These are phyloP conservation scores for Kockiozyma suomiensis DNA, from an alignment of 805 yeast species.

Conservation along the genomic window DNA sequence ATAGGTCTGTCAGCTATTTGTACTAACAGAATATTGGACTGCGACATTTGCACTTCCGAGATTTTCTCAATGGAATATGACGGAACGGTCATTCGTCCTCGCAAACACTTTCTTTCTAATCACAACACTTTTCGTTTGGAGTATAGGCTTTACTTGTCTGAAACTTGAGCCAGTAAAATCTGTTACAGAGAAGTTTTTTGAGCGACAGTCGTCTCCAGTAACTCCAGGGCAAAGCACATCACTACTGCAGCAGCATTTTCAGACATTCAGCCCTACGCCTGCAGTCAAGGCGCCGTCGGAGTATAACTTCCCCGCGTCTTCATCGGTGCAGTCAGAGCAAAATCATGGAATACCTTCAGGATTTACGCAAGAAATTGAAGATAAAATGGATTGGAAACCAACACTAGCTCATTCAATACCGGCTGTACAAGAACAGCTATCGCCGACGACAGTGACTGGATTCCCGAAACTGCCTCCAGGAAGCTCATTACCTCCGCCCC, in stretches of 20 bases:
- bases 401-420: neutral
- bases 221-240: neutral
- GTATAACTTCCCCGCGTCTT: neutral
- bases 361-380: neutral
- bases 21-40: conserved; percentile 2
- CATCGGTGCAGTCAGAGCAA: neutral
- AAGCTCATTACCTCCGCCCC: conserved; percentile 18
- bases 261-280: neutral
- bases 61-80: neutral
- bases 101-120: conserved; percentile 1
- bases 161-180: conserved; percentile 6
- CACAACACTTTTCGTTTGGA: neutral
- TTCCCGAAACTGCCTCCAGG: conserved; percentile 20
- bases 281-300: neutral
- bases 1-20: conserved; percentile 8
- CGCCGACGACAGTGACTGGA: neutral
- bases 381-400: conserved; percentile 30
- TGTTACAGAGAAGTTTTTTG: neutral
- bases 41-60: conserved; percentile 13
- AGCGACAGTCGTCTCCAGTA: neutral
- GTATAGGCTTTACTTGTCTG: neutral
- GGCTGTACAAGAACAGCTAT: neutral
- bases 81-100: neutral
- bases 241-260: neutral
- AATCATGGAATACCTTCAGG: neutral